Conservation (phyloP, 306 rosid species). For the Mucuna pruriens region DNA sequence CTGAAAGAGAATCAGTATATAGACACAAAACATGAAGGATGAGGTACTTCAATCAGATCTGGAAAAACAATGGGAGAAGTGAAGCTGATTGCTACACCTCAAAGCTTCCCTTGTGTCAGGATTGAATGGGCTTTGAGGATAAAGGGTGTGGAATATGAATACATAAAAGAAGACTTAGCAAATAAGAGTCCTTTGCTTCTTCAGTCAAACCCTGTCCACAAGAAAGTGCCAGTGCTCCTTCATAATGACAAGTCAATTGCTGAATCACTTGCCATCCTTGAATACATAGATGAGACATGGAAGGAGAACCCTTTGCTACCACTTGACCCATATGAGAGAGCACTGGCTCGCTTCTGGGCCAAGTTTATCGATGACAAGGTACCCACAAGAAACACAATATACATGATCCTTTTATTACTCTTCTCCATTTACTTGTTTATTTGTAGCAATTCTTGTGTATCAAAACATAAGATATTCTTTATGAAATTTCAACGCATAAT, state of each 20-base stretch:
- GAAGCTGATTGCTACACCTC: slow-evolving; percentile 46
- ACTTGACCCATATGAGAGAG: slow-evolving; percentile 37
- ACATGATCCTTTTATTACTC: neutral
- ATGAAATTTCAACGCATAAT: neutral
- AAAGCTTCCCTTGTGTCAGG: slow-evolving; percentile 51
- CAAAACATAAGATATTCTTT: neutral
- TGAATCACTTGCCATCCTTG: slow-evolving; percentile 60
- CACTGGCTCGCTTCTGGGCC: slow-evolving; percentile 62
- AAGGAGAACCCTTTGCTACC: slow-evolving; percentile 52
- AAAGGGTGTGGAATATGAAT: slow-evolving; percentile 58
- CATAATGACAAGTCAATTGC: slow-evolving; percentile 42
- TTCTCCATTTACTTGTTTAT: neutral
- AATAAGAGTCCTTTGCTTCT: slow-evolving; percentile 56
- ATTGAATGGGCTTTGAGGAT: slow-evolving; percentile 56
- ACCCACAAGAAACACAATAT: neutral
- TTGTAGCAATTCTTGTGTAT: neutral
- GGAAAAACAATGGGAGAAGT: slow-evolving; percentile 45
- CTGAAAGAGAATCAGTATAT: neutral
- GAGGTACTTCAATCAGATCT: neutral
- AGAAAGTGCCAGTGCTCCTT: slow-evolving; percentile 53
- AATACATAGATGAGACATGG: slow-evolving; percentile 63
- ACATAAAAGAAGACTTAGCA: slow-evolving; percentile 43
- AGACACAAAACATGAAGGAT: neutral
- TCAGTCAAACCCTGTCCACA: slow-evolving; percentile 56
- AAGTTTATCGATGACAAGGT: slow-evolving; percentile 57